Base-by-base conservation (phyloP, 306 rosid species). In the Acacia confusa region DNA sequence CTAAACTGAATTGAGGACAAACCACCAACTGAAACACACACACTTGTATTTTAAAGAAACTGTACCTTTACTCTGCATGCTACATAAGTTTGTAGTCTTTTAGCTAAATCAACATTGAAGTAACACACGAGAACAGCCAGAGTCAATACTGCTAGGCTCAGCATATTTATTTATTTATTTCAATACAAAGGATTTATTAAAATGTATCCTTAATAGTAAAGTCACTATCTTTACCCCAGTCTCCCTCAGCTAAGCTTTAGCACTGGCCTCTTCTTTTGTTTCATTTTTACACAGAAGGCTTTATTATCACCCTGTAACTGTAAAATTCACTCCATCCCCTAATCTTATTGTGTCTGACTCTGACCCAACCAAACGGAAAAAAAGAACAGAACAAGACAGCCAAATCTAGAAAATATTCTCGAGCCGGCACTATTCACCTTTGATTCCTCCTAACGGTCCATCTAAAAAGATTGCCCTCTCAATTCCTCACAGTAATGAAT, bases 381-480 rank as follows among this genome's bases (percentile, higher is more conserved):
- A 45, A 45, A 47, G 3, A 14, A 13, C 11, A 44, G 13, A 41
- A 76, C 30, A 70, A 66, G 14, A 80, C 58, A 69, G 32, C 57
- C 27, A 44, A 57, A 48, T 53, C 72, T 8, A 68, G 50, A 22
- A 73, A 34, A 67, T 20, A 67, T 79, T 45, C 44, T 48, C 6
- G 36, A 9, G 44, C 50, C n/a, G 63, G 12, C 24, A 34, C 11
- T 57, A 36, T 41, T 66, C 27, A 2, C 57, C 68, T 19, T 78
- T 44, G 12, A 38, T 16, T 83, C 45, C 13, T 40, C 45, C 69
- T 61, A 66, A 12, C 15, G 32, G 32, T 40, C 47, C 30, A 24
- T 28, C 27, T 48, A 52, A 76, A 70, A 72, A 14, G 79, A 64
- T 73, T 81, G 66, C 75, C 72, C 53, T 4, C 47, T 7, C 64